Evolutionary conservation across 176 grass and related monocot genomes (phyloP).

Genomic region (Hordeum vulgare): DNA sequence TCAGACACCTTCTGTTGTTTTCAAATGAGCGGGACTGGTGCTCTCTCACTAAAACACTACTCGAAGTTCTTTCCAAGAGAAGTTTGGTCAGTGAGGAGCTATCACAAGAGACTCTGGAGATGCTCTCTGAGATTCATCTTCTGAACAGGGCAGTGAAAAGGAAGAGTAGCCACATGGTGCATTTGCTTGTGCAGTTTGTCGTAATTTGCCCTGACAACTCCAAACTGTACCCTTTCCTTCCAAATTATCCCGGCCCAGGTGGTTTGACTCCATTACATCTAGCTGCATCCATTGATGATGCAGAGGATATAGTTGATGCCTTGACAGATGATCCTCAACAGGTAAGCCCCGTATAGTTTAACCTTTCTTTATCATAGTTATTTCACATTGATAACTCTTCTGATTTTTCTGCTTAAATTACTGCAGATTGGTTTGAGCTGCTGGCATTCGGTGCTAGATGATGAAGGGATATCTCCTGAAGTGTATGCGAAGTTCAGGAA

Average conservation of each 20-base stretch:
- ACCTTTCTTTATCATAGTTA: not conserved
- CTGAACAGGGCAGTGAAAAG: slow-evolving; percentile 92
- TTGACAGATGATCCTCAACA: slow-evolving; percentile 90
- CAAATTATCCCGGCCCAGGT: slow-evolving; percentile 66
- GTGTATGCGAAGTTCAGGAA: slow-evolving; percentile 63
- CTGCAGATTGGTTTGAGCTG: slow-evolving; percentile 82
- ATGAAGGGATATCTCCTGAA: slow-evolving; percentile 64
- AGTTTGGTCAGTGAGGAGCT: slow-evolving; percentile 47
- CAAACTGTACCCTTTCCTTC: slow-evolving; percentile 57
- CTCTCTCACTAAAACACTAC: slow-evolving; percentile 67
- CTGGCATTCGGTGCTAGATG: slow-evolving; percentile 66
- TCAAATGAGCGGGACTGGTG: slow-evolving; percentile 88
- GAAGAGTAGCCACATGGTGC: slow-evolving; percentile 75
- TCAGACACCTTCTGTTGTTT: slow-evolving; percentile 80
- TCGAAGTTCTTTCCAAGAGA: slow-evolving; percentile 76
- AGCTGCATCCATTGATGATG: slow-evolving; percentile 61
- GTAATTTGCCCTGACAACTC: slow-evolving; percentile 47
- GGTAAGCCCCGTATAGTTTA: slow-evolving; percentile 35
- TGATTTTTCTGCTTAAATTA: slow-evolving; percentile 3
- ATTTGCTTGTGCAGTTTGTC: slow-evolving; percentile 65
- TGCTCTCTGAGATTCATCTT: slow-evolving; percentile 70
- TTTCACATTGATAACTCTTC: not conserved
- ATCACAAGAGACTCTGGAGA: slow-evolving; percentile 63
- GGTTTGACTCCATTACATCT: slow-evolving; percentile 83
- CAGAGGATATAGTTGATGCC: slow-evolving; percentile 75